Percentiles rank a stretch among this genome's conserved stretches.
Conservation (phyloP, 148 eudicot species). For the Suaeda aralocaspica region DNA sequence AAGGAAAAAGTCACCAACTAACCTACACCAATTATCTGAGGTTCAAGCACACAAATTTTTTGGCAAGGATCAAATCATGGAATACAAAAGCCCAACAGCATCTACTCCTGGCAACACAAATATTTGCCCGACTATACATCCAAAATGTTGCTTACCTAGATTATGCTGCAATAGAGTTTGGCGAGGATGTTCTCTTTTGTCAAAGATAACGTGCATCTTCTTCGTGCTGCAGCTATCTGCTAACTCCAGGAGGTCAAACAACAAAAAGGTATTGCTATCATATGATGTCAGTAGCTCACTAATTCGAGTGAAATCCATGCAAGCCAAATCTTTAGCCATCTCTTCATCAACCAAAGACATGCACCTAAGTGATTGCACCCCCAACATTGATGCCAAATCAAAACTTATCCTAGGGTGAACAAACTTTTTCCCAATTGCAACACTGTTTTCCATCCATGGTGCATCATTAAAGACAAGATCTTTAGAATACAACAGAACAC, state of each 20-base stretch:
- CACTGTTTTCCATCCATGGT: slow-evolving; percentile 82
- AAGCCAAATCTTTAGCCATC: slow-evolving; percentile 90
- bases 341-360: slow-evolving; percentile 90
- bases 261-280: slow-evolving; percentile 57
- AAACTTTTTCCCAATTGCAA: slow-evolving; percentile 56
- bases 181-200: slow-evolving; percentile 84
- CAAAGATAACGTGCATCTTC: slow-evolving; percentile 76
- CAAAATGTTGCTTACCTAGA: slow-evolving; percentile 53
- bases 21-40: neutral
- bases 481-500: slow-evolving; percentile 49
- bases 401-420: slow-evolving; percentile 72
- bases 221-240: slow-evolving; percentile 96
- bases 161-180: slow-evolving; percentile 91
- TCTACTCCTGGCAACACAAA: neutral
- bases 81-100: neutral
- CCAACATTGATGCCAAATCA: slow-evolving; percentile 80
- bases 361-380: slow-evolving; percentile 82
- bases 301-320: slow-evolving; percentile 86
- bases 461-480: slow-evolving; percentile 97
- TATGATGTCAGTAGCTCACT: slow-evolving; percentile 64
- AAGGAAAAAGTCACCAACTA: too few species aligned
- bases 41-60: neutral
- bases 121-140: neutral
- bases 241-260: slow-evolving; percentile 89
- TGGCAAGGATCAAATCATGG: neutral